These are phyloP conservation scores for Begonia fuchsioides DNA, from an alignment of 306 rosid genomes.

Conservation along the genomic window DNA sequence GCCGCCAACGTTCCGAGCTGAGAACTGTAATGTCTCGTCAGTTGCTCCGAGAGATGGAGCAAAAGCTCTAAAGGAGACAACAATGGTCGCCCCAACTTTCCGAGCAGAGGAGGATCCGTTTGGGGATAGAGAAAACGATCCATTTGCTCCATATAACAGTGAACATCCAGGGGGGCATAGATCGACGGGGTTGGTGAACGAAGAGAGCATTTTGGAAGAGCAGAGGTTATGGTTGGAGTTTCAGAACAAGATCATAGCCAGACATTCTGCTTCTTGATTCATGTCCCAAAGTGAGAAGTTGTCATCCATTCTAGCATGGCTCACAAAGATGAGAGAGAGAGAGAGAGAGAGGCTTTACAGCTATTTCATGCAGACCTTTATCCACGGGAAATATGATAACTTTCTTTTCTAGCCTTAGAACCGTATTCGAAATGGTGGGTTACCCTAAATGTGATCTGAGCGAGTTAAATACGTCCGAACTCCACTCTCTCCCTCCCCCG, in stretches of 20 bases:
- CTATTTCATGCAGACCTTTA: slow-evolving; percentile 15
- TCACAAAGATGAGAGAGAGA: not conserved
- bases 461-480: slow-evolving; percentile 11
- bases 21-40: not conserved
- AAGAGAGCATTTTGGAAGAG: slow-evolving; percentile 22
- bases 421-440: slow-evolving; percentile 10
- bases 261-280: slow-evolving; percentile 10
- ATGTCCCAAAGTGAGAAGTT: too few relatives aligned
- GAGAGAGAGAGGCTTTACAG: slow-evolving; percentile 22
- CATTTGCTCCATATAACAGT: slow-evolving; percentile 28
- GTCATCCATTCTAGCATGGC: too few relatives aligned
- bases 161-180: slow-evolving; percentile 1
- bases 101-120: not conserved
- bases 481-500: slow-evolving; percentile 3
- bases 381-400: slow-evolving; percentile 11
- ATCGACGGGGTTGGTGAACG: slow-evolving; percentile 15
- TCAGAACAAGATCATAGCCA: slow-evolving; percentile 66
- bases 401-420: slow-evolving; percentile 9
- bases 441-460: not conserved
- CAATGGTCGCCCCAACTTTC: too few relatives aligned
- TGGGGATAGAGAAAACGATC: slow-evolving; percentile 25
- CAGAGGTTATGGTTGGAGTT: slow-evolving; percentile 61
- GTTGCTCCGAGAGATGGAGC: not conserved
- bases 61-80: too few relatives aligned
- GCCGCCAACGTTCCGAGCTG: slow-evolving; percentile 9